Evolutionary conservation across 306 rosid genomes (phyloP).

Genomic region (Vicia villosa): DNA sequence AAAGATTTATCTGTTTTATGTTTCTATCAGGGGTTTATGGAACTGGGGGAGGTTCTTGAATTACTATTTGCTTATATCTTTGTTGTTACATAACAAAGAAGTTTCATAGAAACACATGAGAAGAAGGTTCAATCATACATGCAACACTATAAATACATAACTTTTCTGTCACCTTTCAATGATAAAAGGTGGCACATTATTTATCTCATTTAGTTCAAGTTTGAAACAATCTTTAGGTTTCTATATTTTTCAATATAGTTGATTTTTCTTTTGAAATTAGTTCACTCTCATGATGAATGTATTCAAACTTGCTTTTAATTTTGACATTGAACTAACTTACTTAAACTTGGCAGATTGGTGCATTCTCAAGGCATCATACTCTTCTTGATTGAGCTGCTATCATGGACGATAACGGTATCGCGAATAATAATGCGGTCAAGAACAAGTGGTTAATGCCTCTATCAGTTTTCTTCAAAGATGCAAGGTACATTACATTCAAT

Average conservation of each 20-base stretch:
- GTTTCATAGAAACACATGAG: constrained; percentile 6
- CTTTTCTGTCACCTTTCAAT: constrained; percentile 5
- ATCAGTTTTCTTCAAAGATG: constrained; percentile 85
- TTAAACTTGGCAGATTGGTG: constrained; percentile 36
- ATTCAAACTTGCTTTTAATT: too few species aligned
- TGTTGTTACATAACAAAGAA: constrained; percentile 8
- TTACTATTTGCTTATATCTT: not conserved
- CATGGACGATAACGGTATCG: constrained; percentile 53
- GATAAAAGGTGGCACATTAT: not conserved
- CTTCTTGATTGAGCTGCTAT: constrained; percentile 23
- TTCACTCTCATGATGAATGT: too few species aligned
- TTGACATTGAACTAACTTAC: not conserved
- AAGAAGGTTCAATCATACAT: constrained; percentile 33
- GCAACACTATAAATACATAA: constrained; percentile 11
- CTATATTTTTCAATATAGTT: not conserved
- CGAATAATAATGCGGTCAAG: constrained; percentile 33
- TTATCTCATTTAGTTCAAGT: not conserved
- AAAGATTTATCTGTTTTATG: not conserved
- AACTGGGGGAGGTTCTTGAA: constrained; percentile 36
- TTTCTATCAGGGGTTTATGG: constrained; percentile 16
- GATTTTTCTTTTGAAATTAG: too few species aligned
- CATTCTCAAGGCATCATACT: not conserved
- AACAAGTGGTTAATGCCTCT: constrained; percentile 64
- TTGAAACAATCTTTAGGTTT: too few species aligned
- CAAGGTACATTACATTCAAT: constrained; percentile 51